Conservation (phyloP, 305 asterid species). For the Rubia peregrina region DNA sequence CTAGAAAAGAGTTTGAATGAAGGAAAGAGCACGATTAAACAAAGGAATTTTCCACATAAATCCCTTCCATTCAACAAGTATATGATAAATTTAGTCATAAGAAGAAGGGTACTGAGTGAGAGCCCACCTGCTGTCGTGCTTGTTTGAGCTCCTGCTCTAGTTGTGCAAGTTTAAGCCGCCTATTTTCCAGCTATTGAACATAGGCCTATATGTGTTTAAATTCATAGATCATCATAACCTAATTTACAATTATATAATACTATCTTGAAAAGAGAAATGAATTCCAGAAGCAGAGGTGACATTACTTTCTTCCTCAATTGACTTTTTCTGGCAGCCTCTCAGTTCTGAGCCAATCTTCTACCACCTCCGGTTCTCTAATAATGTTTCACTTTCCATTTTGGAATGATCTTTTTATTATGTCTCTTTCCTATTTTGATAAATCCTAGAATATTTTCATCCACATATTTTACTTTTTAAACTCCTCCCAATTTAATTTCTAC, state of each 20-base stretch:
- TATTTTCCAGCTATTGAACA: slow-evolving; percentile 82
- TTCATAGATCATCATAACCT: slow-evolving; percentile 16
- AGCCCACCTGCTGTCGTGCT: slow-evolving; percentile 65
- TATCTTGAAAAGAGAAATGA: not conserved
- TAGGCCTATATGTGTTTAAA: slow-evolving; percentile 50
- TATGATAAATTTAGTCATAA: too few species aligned
- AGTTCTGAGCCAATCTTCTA: slow-evolving; percentile 86
- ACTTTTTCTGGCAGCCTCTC: slow-evolving; percentile 96
- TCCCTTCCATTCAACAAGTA: not conserved
- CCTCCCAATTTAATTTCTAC: too few species aligned
- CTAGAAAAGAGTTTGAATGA: too few species aligned
- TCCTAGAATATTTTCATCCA: too few species aligned
- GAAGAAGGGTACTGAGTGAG: not conserved
- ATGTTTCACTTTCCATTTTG: too few species aligned
- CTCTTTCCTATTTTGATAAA: too few species aligned
- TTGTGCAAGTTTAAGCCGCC: slow-evolving; percentile 60
- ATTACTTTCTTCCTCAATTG: slow-evolving; percentile 81
- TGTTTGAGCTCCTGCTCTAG: slow-evolving; percentile 75
- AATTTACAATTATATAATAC: not conserved
- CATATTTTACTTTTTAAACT: too few species aligned
- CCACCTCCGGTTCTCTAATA: too few species aligned
- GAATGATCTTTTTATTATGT: too few species aligned
- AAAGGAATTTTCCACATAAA: not conserved
- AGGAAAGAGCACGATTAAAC: not conserved
- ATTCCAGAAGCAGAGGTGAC: not conserved